Evolutionary conservation across 2,329 filamentous ascomycete genomes (phyloP).

Genomic region (Microcyclospora tardicrescens): DNA sequence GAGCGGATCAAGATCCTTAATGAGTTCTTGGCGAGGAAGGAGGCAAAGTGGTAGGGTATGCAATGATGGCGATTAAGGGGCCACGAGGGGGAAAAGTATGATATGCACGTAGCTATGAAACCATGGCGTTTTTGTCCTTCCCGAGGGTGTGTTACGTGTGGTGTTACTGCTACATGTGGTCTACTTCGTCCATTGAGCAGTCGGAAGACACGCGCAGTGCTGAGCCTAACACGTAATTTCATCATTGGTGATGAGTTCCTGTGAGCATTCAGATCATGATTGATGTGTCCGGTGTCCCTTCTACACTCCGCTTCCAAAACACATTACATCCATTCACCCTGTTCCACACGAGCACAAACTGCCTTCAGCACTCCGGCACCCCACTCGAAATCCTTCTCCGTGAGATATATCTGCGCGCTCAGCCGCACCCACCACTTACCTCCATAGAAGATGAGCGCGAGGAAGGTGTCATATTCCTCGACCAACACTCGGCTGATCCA

Average conservation of each 20-base stretch:
- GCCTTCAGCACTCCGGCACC: conserved; percentile 46
- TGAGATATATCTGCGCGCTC: conserved; percentile 76
- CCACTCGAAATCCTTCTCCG: conserved; percentile 64
- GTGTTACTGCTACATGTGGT: too few species aligned
- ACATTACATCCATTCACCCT: conserved; percentile 26
- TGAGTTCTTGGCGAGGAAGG: conserved; percentile 44
- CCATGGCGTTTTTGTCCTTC: too few species aligned
- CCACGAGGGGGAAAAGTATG: background rate
- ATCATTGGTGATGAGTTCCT: too few species aligned
- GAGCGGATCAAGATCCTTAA: conserved; percentile 66
- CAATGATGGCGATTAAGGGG: background rate
- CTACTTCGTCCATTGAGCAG: too few species aligned
- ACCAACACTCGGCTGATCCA: conserved; percentile 31
- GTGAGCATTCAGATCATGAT: too few species aligned
- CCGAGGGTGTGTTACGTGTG: too few species aligned
- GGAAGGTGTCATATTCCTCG: conserved; percentile 56
- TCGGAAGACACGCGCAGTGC: too few species aligned
- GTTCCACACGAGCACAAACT: conserved; percentile 40
- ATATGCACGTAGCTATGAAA: background rate
- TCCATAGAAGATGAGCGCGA: conserved; percentile 50
- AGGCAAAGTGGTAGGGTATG: conserved; percentile 25
- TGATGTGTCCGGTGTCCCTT: too few species aligned
- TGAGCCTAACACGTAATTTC: too few species aligned
- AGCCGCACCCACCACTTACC: conserved; percentile 57
- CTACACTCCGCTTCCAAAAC: too few species aligned